Evolutionary conservation across 768 basidiomycete species (phyloP).

Genomic region (Boletus rex-veris): DNA sequence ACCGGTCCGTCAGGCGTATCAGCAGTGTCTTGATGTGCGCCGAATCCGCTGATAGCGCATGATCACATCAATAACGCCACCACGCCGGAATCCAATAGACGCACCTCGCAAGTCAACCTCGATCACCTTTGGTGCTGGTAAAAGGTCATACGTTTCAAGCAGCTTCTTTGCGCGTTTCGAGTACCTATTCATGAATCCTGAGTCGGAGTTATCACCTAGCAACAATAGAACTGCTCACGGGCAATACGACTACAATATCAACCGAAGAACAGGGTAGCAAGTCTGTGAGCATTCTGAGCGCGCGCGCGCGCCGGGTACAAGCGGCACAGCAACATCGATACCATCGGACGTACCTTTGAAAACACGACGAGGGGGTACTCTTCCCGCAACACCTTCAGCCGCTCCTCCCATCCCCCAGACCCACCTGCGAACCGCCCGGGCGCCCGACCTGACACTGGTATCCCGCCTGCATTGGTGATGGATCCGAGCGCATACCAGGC

Average conservation of each 20-base stretch:
- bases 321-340: neutral
- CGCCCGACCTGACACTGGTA: constrained; percentile 13
- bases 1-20: constrained; percentile 57
- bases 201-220: neutral
- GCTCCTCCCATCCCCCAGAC: constrained; percentile 22
- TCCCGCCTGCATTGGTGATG: neutral
- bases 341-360: constrained; percentile 61
- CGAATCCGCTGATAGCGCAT: constrained; percentile 47
- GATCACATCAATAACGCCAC: neutral
- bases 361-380: constrained; percentile 71
- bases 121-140: constrained; percentile 63
- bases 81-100: constrained; percentile 6
- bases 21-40: constrained; percentile 62
- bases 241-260: constrained; percentile 54
- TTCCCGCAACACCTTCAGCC: constrained; percentile 41
- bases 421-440: constrained; percentile 33
- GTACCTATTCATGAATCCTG: constrained; percentile 10
- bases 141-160: constrained; percentile 54
- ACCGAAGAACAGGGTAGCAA: too few species aligned
- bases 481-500: constrained; percentile 51
- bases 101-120: constrained; percentile 73
- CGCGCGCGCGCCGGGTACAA: too few species aligned
- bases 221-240: constrained; percentile 46
- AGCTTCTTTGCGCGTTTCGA: constrained; percentile 42
- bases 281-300: too few species aligned